Evolutionary conservation across 352 stramenopile genomes (phyloP), one percentile per base, ranked within the genome.

Genomic region (Pseudoperonospora humuli): DNA sequence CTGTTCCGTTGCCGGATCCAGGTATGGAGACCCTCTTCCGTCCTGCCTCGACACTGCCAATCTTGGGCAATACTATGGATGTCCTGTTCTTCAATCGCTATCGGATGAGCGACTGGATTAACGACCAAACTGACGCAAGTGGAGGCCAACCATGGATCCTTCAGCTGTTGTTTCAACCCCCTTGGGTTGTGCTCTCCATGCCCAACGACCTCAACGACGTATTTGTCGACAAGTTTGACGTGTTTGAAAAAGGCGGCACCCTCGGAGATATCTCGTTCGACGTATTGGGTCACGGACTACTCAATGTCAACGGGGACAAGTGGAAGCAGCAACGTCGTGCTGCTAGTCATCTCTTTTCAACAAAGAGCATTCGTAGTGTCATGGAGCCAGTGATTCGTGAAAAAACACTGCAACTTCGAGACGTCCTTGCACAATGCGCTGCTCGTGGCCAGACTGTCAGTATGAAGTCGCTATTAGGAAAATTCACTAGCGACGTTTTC

Each of bases 271-370:
- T 63, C 0, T 51, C 63, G 4, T 39, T 50, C 24, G 59, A 75
- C 25, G 49, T 85, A 5, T 36, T 86, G 0, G 72, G 75, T 24
- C 23, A 77, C 8, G 75, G 75, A 10, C 75, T 86, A 17, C 56
- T 82, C 19, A 55, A 46, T 1, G 42, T 49, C 2, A 65, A 86
- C 21, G 70, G 70, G 5, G 39, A 54, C 18, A 24, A 48, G 15
- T 85, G 75, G 72, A 44, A 54, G 3, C 23, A 65, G n/a, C 67
- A 85, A 24, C 64, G 75, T 18, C 77, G 75, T 29, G 70, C 52
- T 6, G 75, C 75, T 40, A 88, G 71, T 29, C 82, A 88, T 43
- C 78, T 95, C 10, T 87, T 89, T 19, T 74, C 67, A 5, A 61
- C 39, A 7, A 32, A 39, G 4, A 63, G 43, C 40, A 23, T 72